A percentile compares a stretch with the other conserved stretches of the same genome.
phyloP scores from a whole-genome alignment of 768 basidiomycete genomes.

The Mycena rosella region DNA sequence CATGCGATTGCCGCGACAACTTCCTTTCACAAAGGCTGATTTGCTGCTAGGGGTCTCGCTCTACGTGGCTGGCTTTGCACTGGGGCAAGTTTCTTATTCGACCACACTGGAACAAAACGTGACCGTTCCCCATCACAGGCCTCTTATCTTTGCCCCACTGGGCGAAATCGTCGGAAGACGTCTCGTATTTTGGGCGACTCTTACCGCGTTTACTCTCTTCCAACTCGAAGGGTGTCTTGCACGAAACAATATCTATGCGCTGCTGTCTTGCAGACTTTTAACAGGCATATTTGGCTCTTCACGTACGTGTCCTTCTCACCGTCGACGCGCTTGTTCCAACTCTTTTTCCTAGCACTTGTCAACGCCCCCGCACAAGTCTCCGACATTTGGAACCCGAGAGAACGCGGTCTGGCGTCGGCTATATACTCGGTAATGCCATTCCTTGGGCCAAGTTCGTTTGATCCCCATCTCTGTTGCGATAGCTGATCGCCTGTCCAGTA shows the following conservation, averaged over 20 bases:
- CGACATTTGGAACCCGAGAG: conserved; percentile 70
- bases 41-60: conserved; percentile 55
- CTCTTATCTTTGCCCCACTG: conserved; percentile 65
- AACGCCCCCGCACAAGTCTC: conserved; percentile 70
- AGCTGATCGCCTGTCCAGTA: conserved; percentile 48
- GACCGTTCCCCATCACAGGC: conserved; percentile 8
- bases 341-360: conserved; percentile 60
- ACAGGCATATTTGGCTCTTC: conserved; percentile 72
- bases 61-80: conserved; percentile 53
- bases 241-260: conserved; percentile 57
- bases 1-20: neutral
- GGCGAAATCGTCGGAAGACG: conserved; percentile 73
- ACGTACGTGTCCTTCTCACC: conserved; percentile 49
- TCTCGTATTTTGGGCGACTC: conserved; percentile 65
- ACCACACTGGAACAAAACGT: neutral
- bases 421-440: conserved; percentile 72
- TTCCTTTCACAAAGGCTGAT: neutral
- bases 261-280: conserved; percentile 65
- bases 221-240: conserved; percentile 66
- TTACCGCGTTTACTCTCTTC: conserved; percentile 63
- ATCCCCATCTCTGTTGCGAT: neutral
- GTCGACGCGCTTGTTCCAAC: conserved; percentile 4
- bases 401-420: conserved; percentile 70
- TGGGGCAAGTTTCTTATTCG: neutral
- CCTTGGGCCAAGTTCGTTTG: conserved; percentile 66